Evolutionary conservation across 169 alveolate species (phyloP).

Genomic region (Plasmodium vinckei): DNA sequence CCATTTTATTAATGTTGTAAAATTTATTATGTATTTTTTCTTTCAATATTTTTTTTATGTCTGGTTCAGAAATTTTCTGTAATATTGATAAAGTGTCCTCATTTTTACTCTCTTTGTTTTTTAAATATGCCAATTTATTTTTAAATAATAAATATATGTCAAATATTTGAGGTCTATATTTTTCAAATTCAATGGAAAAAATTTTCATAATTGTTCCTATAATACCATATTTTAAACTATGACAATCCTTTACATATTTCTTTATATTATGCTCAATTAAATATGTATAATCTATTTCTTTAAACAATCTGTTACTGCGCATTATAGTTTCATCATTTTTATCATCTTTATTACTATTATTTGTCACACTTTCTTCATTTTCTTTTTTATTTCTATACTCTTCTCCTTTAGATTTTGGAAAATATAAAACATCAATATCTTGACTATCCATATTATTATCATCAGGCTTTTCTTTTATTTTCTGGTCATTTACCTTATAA

Average conservation of each 20-base stretch:
- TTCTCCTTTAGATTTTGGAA: background rate
- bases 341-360: background rate
- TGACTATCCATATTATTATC: background rate
- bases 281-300: background rate
- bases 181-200: constrained; percentile 52
- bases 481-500: background rate
- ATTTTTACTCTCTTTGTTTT: constrained; percentile 28
- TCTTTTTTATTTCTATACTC: background rate
- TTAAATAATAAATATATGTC: constrained; percentile 46
- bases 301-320: background rate
- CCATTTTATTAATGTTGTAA: constrained; percentile 34
- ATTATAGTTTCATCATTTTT: constrained; percentile 14
- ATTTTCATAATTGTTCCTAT: constrained; percentile 49
- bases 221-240: constrained; percentile 14
- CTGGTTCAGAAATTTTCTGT: constrained; percentile 24
- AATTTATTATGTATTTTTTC: constrained; percentile 10
- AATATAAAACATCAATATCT: background rate
- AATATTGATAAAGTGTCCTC: constrained; percentile 13
- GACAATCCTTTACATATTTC: constrained; percentile 10
- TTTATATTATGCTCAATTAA: constrained; percentile 4
- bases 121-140: constrained; percentile 9
- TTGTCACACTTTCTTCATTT: background rate
- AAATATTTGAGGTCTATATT: constrained; percentile 38
- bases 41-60: constrained; percentile 14
- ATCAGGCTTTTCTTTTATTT: background rate